Evolutionary conservation across 2,329 filamentous ascomycete species (phyloP).

Genomic region (Aspergillus jensenii): DNA sequence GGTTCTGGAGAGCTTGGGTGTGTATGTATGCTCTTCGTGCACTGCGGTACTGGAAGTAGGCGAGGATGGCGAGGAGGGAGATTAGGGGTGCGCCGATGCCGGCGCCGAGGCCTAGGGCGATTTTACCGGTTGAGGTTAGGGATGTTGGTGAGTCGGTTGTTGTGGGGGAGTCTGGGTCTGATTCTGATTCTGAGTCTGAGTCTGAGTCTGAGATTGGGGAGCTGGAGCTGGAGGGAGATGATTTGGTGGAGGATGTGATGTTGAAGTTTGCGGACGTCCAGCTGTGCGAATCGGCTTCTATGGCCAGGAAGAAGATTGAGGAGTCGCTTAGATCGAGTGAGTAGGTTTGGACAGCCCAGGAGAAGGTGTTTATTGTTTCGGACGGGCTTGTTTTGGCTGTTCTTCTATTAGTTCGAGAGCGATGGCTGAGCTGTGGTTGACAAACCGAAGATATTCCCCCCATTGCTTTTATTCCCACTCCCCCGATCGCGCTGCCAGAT

Average conservation of each 20-base stretch:
- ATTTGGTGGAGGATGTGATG: neutral
- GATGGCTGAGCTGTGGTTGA: neutral
- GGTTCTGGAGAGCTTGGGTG: too few species aligned
- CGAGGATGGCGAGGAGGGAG: conserved; percentile 7
- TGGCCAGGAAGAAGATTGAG: neutral
- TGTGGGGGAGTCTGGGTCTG: neutral
- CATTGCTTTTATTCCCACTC: neutral
- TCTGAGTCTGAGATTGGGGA: neutral
- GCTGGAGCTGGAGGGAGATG: neutral
- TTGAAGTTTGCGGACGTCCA: neutral
- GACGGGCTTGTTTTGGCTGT: neutral
- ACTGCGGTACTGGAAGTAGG: conserved; percentile 5
- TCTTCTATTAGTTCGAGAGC: neutral
- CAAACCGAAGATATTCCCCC: conserved; percentile 7
- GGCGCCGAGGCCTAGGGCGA: conserved; percentile 8
- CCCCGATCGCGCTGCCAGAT: conserved; percentile 1
- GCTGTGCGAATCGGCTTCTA: neutral
- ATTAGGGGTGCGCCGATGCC: conserved; percentile 6
- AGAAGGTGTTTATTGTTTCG: neutral
- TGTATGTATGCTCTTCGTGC: neutral
- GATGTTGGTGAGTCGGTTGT: neutral
- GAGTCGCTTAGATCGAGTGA: neutral
- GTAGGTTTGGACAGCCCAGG: conserved; percentile 10
- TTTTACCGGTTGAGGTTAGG: conserved; percentile 10
- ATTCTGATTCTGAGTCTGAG: neutral